Evolutionary conservation across 208 protist genomes (phyloP).

Genomic region (Phytomonas francai): DNA sequence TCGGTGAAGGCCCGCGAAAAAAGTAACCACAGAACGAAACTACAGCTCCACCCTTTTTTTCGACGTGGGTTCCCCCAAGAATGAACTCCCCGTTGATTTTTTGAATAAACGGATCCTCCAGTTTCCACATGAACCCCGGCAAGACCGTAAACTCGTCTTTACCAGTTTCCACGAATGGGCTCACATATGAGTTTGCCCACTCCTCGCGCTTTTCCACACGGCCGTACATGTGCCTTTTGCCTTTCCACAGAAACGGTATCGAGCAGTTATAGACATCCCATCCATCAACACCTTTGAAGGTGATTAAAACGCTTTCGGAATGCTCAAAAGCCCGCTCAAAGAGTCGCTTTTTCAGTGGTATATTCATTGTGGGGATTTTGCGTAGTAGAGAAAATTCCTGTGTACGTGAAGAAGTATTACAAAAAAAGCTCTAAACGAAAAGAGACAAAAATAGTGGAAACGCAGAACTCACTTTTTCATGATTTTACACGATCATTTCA

Average conservation of each 20-base stretch:
- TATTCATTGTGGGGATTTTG: conserved; percentile 2
- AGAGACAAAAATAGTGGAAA: too few species aligned
- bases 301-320: conserved; percentile 29
- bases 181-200: conserved; percentile 52
- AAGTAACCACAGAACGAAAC: conserved; percentile 43
- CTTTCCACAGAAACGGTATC: conserved; percentile 42
- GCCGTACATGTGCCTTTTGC: conserved; percentile 42
- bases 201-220: conserved; percentile 43
- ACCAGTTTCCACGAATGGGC: conserved; percentile 38
- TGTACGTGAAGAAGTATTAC: too few species aligned
- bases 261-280: conserved; percentile 68
- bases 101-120: conserved; percentile 42
- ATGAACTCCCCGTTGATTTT: conserved; percentile 39
- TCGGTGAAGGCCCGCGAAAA: conserved; percentile 25
- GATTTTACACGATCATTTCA: too few species aligned
- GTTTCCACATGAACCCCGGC: conserved; percentile 18
- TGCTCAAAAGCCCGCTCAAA: conserved; percentile 6
- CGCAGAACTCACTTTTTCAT: too few species aligned
- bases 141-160: conserved; percentile 54
- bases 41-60: conserved; percentile 28
- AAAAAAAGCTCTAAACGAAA: too few species aligned
- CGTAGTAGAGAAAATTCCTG: too few species aligned
- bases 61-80: conserved; percentile 44
- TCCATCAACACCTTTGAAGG: conserved; percentile 61
- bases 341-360: conserved; percentile 4